These are phyloP conservation scores for Pleomassaria siparia DNA, from an alignment of 2,329 filamentous ascomycete species.

Conservation along the genomic window DNA sequence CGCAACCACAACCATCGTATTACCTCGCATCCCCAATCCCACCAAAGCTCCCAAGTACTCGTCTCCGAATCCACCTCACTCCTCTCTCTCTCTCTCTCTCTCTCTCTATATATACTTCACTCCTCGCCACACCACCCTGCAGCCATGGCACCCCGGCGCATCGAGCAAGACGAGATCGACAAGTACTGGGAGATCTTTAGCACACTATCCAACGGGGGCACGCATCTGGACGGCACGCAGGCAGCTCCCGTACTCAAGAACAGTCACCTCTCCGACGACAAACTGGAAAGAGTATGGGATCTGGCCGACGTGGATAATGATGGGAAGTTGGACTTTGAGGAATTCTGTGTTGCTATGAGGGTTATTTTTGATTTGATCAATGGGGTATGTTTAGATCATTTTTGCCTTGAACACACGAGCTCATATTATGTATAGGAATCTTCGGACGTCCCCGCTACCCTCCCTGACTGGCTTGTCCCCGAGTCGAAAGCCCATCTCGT, in stretches of 20 bases:
- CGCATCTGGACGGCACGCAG: constrained; percentile 67
- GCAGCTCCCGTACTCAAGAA: constrained; percentile 74
- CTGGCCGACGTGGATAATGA: constrained; percentile 96
- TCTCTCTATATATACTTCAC: too few relatives aligned
- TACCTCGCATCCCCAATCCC: too few relatives aligned
- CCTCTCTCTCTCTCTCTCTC: neutral
- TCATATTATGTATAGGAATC: constrained; percentile 64
- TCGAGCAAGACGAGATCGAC: constrained; percentile 74
- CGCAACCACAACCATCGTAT: neutral
- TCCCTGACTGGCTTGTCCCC: constrained; percentile 96
- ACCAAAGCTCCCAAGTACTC: too few relatives aligned
- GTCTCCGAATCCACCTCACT: too few relatives aligned
- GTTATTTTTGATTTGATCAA: constrained; percentile 97
- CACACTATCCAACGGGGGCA: constrained; percentile 64
- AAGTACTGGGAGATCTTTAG: constrained; percentile 81
- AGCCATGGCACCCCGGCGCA: constrained; percentile 53
- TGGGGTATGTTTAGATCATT: constrained; percentile 60
- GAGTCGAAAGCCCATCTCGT: constrained; percentile 64
- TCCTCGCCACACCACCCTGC: neutral
- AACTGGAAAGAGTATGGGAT: constrained; percentile 98
- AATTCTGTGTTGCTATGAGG: constrained; percentile 98
- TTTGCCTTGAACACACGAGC: neutral
- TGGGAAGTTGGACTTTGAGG: constrained; percentile 97
- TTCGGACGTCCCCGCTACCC: constrained; percentile 73
- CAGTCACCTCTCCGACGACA: constrained; percentile 70